Conservation (phyloP, 345 rosid genomes). For the rapeseed (Brassica napus) region DNA sequence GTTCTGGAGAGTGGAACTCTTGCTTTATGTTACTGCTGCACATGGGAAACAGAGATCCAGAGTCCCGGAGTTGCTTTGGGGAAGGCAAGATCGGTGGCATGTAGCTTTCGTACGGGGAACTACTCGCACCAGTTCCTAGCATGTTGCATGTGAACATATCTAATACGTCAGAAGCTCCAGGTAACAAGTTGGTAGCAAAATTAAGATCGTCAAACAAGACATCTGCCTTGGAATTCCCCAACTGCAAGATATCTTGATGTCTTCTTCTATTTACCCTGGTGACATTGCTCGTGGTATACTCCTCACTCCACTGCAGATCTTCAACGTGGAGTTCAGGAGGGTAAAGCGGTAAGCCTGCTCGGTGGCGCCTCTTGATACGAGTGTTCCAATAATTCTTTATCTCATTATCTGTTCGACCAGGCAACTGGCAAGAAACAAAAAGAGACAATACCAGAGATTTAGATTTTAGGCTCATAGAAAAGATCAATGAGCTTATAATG, state of each 20-base stretch:
- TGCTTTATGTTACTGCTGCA: conserved; percentile 49
- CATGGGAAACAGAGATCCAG: conserved; percentile 49
- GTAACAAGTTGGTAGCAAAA: conserved; percentile 50
- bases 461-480: too few relatives aligned
- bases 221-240: conserved; percentile 59
- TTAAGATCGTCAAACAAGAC: conserved; percentile 66
- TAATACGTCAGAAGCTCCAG: conserved; percentile 65
- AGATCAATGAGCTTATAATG: too few relatives aligned
- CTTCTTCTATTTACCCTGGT: conserved; percentile 50
- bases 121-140: conserved; percentile 58
- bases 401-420: conserved; percentile 99
- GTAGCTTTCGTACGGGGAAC: conserved; percentile 41
- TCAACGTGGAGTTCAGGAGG: conserved; percentile 76
- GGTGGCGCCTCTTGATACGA: conserved; percentile 84
- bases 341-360: conserved; percentile 96
- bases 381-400: conserved; percentile 99
- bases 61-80: conserved; percentile 64
- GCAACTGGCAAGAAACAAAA: conserved; percentile 54
- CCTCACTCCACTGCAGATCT: conserved; percentile 59
- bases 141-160: conserved; percentile 57
- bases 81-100: conserved; percentile 53
- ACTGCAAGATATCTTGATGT: conserved; percentile 57
- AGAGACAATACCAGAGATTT: not conserved
- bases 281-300: conserved; percentile 43
- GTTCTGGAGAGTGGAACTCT: conserved; percentile 53